These are phyloP conservation scores for Ophiostoma montium DNA, from an alignment of 2,329 filamentous ascomycete species.

Conservation along the genomic window DNA sequence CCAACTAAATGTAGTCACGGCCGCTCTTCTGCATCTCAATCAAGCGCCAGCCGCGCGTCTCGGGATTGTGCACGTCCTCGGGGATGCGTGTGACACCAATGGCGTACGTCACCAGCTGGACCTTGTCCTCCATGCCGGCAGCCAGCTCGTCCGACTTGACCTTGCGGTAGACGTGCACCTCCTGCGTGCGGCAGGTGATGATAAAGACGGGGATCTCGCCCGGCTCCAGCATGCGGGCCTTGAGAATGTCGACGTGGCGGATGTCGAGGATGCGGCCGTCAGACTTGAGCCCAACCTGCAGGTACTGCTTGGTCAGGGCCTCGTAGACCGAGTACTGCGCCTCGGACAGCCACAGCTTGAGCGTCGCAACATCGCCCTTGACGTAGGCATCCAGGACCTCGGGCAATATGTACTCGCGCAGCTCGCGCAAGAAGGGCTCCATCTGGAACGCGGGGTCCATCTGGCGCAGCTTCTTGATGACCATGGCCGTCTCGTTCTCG, in stretches of 20 bases:
- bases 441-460: slow-evolving; percentile 94
- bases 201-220: slow-evolving; percentile 92
- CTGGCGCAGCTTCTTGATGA: slow-evolving; percentile 93
- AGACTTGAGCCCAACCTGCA: slow-evolving; percentile 80
- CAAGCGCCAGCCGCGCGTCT: slow-evolving; percentile 91
- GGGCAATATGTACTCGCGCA: slow-evolving; percentile 94
- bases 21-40: slow-evolving; percentile 99
- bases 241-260: slow-evolving; percentile 76
- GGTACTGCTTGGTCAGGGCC: slow-evolving; percentile 93
- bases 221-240: slow-evolving; percentile 67
- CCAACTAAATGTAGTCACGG: slow-evolving; percentile 56
- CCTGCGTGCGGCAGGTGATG: slow-evolving; percentile 89
- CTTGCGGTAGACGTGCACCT: slow-evolving; percentile 94
- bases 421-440: slow-evolving; percentile 85
- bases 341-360: slow-evolving; percentile 91
- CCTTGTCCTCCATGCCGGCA: slow-evolving; percentile 96
- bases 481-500: slow-evolving; percentile 93
- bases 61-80: slow-evolving; percentile 92
- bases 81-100: slow-evolving; percentile 89
- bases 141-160: slow-evolving; percentile 79
- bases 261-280: slow-evolving; percentile 95
- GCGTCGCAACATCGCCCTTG: slow-evolving; percentile 79
- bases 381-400: slow-evolving; percentile 97
- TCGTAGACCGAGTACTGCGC: slow-evolving; percentile 95
- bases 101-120: slow-evolving; percentile 94